Conservation (phyloP, 257 asterid species). For the Cynanchum wilfordii region DNA sequence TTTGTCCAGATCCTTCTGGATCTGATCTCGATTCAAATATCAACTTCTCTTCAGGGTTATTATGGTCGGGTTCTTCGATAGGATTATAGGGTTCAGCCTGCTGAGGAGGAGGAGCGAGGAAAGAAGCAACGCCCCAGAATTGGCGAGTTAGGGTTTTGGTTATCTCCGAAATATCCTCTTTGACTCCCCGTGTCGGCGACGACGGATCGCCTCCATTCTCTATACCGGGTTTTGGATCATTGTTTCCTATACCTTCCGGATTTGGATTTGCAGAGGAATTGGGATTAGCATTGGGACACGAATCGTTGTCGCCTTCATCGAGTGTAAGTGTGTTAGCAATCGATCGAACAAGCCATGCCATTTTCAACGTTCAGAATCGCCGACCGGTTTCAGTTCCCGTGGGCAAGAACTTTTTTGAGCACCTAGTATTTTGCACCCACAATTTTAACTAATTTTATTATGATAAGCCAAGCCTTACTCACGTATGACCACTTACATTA, state of each 20-base stretch:
- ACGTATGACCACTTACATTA: too few species aligned
- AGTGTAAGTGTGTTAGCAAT: slow-evolving; percentile 83
- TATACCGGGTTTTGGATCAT: slow-evolving; percentile 23
- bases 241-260: slow-evolving; percentile 2
- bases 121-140: slow-evolving; percentile 98
- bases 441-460: background rate
- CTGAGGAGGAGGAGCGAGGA: slow-evolving; percentile 87
- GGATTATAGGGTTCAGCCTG: slow-evolving; percentile 35
- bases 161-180: slow-evolving; percentile 90
- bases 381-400: background rate
- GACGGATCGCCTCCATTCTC: slow-evolving; percentile 28
- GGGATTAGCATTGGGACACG: slow-evolving; percentile 1
- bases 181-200: slow-evolving; percentile 80
- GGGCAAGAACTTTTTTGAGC: background rate
- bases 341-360: slow-evolving; percentile 97
- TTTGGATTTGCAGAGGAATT: background rate
- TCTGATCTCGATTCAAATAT: slow-evolving; percentile 10
- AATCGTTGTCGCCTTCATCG: slow-evolving; percentile 45
- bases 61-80: background rate
- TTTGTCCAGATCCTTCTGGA: slow-evolving; percentile 19
- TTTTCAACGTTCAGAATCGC: slow-evolving; percentile 24
- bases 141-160: slow-evolving; percentile 82
- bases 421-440: background rate
- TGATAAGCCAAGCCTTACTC: too few species aligned
- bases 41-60: background rate